A percentile compares a stretch with the other conserved stretches of the same genome.
Conservation (phyloP, 2,329 filamentous ascomycete genomes). For the Penicillium thymicola region DNA sequence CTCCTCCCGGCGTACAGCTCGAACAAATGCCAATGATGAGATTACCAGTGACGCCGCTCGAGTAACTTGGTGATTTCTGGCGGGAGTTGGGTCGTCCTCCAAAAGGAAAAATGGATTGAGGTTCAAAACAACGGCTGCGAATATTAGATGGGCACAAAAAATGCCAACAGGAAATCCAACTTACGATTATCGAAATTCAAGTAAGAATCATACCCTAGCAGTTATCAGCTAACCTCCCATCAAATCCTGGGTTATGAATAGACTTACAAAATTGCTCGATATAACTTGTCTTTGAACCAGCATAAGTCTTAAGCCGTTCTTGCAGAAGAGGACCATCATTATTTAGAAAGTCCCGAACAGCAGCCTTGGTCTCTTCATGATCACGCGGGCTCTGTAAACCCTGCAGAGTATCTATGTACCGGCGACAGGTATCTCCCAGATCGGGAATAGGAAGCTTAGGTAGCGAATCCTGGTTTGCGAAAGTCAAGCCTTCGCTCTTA, state of each 20-base stretch:
- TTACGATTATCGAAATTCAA: constrained; percentile 88
- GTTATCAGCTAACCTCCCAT: constrained; percentile 7
- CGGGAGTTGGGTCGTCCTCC: constrained; percentile 95
- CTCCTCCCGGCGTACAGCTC: constrained; percentile 89
- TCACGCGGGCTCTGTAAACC: constrained; percentile 79
- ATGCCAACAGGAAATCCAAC: constrained; percentile 13
- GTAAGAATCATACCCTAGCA: constrained; percentile 93
- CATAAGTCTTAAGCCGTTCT: constrained; percentile 85
- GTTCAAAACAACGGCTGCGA: constrained; percentile 78
- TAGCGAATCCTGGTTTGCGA: constrained; percentile 80
- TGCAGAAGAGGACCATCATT: constrained; percentile 80
- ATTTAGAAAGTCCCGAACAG: constrained; percentile 78
- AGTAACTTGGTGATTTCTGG: constrained; percentile 93
- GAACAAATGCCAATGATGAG: constrained; percentile 86
- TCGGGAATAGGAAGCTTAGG: constrained; percentile 93
- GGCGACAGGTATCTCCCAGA: constrained; percentile 71
- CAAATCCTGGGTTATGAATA: neutral
- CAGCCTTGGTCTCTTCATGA: constrained; percentile 74
- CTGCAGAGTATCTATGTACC: constrained; percentile 73
- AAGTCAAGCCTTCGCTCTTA: constrained; percentile 72
- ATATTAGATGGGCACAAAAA: constrained; percentile 8
- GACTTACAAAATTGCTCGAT: constrained; percentile 96
- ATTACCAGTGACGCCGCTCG: constrained; percentile 87
- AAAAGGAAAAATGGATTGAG: constrained; percentile 96
- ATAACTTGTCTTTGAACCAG: constrained; percentile 86